Percentiles rank a stretch among this genome's conserved stretches.
Evolutionary conservation across 2,329 filamentous ascomycete species (phyloP).

Genomic region (Allantophomopsis lycopodina): DNA sequence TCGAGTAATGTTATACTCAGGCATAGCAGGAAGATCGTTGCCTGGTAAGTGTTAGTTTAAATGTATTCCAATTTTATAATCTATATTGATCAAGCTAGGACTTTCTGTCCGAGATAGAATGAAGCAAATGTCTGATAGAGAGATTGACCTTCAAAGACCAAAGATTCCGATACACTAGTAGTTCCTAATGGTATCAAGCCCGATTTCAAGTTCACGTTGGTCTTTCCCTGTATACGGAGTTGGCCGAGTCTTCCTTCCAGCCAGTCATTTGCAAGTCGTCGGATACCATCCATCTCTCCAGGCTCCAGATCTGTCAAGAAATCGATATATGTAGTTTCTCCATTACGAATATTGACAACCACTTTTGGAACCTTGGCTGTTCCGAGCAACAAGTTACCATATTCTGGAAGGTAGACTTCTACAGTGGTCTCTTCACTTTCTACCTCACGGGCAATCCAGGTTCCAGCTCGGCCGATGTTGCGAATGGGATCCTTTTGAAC

Average conservation of each 20-base stretch:
- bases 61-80: too few species aligned
- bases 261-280: constrained; percentile 77
- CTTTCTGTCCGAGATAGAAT: constrained; percentile 47
- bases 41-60: constrained; percentile 24
- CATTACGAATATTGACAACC: constrained; percentile 63
- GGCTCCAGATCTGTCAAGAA: constrained; percentile 65
- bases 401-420: constrained; percentile 70
- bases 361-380: constrained; percentile 65
- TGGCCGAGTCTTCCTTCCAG: constrained; percentile 62
- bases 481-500: constrained; percentile 60
- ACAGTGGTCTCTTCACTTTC: constrained; percentile 62
- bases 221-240: constrained; percentile 60
- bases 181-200: constrained; percentile 69
- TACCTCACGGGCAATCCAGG: constrained; percentile 66
- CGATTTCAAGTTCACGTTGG: constrained; percentile 60
- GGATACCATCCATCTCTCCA: constrained; percentile 64
- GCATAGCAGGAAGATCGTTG: constrained; percentile 61
- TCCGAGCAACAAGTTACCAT: constrained; percentile 64
- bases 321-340: constrained; percentile 63
- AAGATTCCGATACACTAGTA: constrained; percentile 58
- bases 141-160: constrained; percentile 74
- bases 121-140: constrained; percentile 50
- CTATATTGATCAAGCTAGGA: constrained; percentile 18
- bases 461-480: constrained; percentile 63
- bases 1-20: constrained; percentile 68